Evolutionary conservation across 805 yeast genomes (phyloP).

Genomic region (Myxozyma monticola): DNA sequence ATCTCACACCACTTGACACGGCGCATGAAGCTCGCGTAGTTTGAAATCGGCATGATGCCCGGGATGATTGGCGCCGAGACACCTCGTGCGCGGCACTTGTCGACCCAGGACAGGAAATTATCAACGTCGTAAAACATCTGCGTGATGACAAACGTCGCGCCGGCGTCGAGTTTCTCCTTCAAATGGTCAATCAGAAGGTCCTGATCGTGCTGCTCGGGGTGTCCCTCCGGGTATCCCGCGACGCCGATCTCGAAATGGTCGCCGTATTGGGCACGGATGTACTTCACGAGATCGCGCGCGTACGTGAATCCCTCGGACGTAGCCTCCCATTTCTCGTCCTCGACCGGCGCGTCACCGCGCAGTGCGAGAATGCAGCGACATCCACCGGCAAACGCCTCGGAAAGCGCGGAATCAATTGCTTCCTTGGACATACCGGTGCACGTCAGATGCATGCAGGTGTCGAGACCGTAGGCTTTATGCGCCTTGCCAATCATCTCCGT

Average conservation of each 20-base stretch:
- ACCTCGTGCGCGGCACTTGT: conserved; percentile 65
- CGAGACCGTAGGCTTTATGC: conserved; percentile 85
- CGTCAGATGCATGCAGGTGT: conserved; percentile 97
- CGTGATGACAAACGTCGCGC: conserved; percentile 90
- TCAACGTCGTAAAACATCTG: conserved; percentile 97
- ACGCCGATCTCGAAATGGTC: conserved; percentile 92
- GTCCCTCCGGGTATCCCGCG: conserved; percentile 98
- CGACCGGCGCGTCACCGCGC: conserved; percentile 91
- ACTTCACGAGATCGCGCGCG: conserved; percentile 80
- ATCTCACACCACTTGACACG: conserved; percentile 95
- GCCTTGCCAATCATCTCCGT: conserved; percentile 90
- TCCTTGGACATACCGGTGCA: conserved; percentile 90
- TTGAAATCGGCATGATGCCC: conserved; percentile 98
- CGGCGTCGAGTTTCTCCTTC: conserved; percentile 88
- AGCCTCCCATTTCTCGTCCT: conserved; percentile 36
- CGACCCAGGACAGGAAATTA: conserved; percentile 79
- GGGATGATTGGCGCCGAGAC: conserved; percentile 87
- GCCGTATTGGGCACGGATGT: conserved; percentile 77
- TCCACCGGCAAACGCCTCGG: conserved; percentile 81
- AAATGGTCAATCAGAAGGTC: conserved; percentile 58
- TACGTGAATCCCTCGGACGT: conserved; percentile 77
- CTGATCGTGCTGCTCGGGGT: conserved; percentile 75
- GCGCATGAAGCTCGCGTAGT: conserved; percentile 87
- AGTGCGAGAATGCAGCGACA: conserved; percentile 93
- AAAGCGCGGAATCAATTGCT: conserved; percentile 79